These are phyloP conservation scores for Theobroma grandiflorum DNA, from an alignment of 441 rosid species.

Conservation along the genomic window DNA sequence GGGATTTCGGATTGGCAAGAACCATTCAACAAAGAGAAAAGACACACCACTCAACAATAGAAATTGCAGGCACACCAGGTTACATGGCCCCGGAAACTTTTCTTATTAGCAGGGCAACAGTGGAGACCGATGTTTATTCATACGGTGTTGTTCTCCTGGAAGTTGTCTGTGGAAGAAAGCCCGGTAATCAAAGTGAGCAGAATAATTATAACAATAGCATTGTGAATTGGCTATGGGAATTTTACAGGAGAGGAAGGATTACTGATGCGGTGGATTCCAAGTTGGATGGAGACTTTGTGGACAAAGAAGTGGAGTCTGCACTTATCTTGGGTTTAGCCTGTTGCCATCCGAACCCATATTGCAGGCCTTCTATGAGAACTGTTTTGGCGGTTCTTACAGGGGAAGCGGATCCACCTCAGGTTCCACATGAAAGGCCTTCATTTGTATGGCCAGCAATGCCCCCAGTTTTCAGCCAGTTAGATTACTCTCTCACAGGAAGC, in stretches of 20 bases:
- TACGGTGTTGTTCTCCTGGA: conserved; percentile 61
- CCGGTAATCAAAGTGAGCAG: conserved; percentile 37
- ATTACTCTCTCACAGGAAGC: conserved; percentile 44
- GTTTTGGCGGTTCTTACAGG: conserved; percentile 70
- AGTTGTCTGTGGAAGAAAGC: conserved; percentile 65
- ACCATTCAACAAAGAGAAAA: conserved; percentile 58
- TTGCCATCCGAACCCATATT: conserved; percentile 77
- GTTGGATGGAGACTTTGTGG: conserved; percentile 41
- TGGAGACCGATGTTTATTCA: conserved; percentile 64
- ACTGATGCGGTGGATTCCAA: conserved; percentile 56
- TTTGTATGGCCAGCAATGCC: conserved; percentile 78
- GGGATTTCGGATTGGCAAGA: conserved; percentile 80
- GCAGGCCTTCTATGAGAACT: conserved; percentile 69
- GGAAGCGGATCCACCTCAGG: conserved; percentile 54
- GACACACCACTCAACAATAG: conserved; percentile 75
- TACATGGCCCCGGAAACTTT: conserved; percentile 88
- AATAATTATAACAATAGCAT: conserved; percentile 57
- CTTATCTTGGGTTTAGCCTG: conserved; percentile 73
- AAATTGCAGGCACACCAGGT: conserved; percentile 74
- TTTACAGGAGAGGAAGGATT: conserved; percentile 50
- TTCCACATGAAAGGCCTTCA: conserved; percentile 69
- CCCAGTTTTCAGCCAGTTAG: conserved; percentile 55
- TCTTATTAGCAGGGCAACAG: conserved; percentile 61
- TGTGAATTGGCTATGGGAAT: conserved; percentile 73
- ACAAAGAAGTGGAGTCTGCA: conserved; percentile 52